Evolutionary conservation across 2,329 filamentous ascomycete species (phyloP).

Genomic region (Sodiomyces alkalinus): DNA sequence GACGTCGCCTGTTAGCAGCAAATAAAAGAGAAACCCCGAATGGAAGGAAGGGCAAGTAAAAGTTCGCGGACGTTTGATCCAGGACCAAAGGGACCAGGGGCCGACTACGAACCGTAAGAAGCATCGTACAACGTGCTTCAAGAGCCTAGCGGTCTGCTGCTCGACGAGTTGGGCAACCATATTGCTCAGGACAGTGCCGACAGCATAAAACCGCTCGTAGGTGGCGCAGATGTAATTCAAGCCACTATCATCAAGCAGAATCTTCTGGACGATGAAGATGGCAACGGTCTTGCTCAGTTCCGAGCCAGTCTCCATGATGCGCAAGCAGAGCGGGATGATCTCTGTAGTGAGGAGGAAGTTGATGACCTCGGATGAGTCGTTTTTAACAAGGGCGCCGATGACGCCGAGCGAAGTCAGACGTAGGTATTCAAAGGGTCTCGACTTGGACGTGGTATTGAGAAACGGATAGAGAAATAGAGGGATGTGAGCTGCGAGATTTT

Average conservation of each 20-base stretch:
- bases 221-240: conserved; percentile 98
- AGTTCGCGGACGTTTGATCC: no score
- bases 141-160: conserved; percentile 84
- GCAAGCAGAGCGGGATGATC: conserved; percentile 91
- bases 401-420: conserved; percentile 91
- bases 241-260: conserved; percentile 88
- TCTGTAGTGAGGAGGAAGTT: conserved; percentile 97
- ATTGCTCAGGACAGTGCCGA: conserved; percentile 92
- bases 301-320: conserved; percentile 98
- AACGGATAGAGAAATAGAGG: conserved; percentile 96
- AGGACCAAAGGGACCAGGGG: no score
- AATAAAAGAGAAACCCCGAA: no score
- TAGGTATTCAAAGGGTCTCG: conserved; percentile 91
- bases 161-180: conserved; percentile 98
- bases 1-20: not conserved
- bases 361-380: conserved; percentile 96
- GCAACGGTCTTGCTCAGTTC: conserved; percentile 98
- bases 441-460: conserved; percentile 97
- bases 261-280: conserved; percentile 99
- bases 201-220: conserved; percentile 95
- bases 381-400: conserved; percentile 94
- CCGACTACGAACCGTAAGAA: conserved; percentile 67
- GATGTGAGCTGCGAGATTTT: conserved; percentile 78
- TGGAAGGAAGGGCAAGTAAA: no score
- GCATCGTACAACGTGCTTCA: conserved; percentile 96